Base-by-base conservation (phyloP, 345 rosid species). In the Gossypium herbaceum region DNA sequence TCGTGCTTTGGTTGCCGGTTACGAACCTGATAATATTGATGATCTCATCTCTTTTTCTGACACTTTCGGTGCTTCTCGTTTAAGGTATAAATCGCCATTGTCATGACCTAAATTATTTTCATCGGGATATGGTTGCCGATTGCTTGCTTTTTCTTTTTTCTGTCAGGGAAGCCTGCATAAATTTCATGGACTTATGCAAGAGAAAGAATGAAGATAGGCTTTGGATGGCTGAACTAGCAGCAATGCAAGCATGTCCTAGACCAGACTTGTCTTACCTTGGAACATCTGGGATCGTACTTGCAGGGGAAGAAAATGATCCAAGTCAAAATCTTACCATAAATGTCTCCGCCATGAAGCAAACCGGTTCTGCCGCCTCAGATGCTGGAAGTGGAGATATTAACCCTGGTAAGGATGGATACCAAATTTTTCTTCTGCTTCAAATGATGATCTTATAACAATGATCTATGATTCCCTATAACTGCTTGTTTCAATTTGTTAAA, bases 171-270 rank as follows among this genome's bases (percentile, higher is more conserved):
- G 99, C 99, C 59, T 95, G 99, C 86, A 61, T 90, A 57, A 89
- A 89, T 84, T 95, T 93, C 83, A 59, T 88, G 79, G 92, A 93
- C 51, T 81, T 95, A 76, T 95, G 99, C 93, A 91, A 91, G 88
- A 88, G 86, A 82, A 95, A 95, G 94, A 93, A 90, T 48, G 93
- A 93, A 83, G 99, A 95, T 80, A 86, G 91, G 73, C 87, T 87
- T 61, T 95, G 99, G 99, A 88, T 91, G 80, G 94, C 91, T 76
- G 98, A 95, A 81, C 83, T 95, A 67, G 94, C 97, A 0, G 98
- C 97, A 71, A 91, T 95, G 97, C 93, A 90, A 80, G 94, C 97
- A 72, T 82, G 45, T 63, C 70, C 98, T 78, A 84, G 86, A 76
- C 87, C 93, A 73, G 98, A 91, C 39, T 75, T 95, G 64, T 86